These are phyloP conservation scores for Nemophila menziesii DNA, from an alignment of 257 asterid genomes.

Conservation along the genomic window DNA sequence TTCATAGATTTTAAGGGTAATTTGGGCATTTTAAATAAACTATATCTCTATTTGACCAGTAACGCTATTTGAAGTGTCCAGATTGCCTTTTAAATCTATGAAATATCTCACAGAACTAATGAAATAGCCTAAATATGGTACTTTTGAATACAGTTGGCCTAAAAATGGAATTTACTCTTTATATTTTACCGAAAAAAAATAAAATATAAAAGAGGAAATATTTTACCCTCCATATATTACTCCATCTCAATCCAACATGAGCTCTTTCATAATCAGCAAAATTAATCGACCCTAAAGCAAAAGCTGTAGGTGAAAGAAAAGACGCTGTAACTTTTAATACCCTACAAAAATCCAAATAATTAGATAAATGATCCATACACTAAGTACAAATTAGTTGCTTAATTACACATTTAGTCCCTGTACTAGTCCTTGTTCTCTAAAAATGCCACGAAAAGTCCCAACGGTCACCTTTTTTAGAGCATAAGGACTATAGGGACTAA, in stretches of 20 bases:
- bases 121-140: too few species aligned
- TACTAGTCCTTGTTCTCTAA: too few species aligned
- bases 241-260: slow-evolving; percentile 98
- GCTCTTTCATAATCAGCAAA: slow-evolving; percentile 99
- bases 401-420: too few species aligned
- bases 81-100: too few species aligned
- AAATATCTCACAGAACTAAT: too few species aligned
- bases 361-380: slow-evolving; percentile 15
- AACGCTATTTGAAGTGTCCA: too few species aligned
- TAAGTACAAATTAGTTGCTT: slow-evolving; percentile 10
- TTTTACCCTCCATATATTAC: slow-evolving; percentile 99
- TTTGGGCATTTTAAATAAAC: too few species aligned
- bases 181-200: slow-evolving; percentile 10
- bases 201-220: slow-evolving; percentile 22
- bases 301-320: slow-evolving; percentile 93
- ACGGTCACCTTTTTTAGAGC: too few species aligned
- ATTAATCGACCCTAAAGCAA: slow-evolving; percentile 95
- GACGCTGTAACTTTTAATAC: slow-evolving; percentile 75
- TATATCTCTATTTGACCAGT: slow-evolving; percentile 86
- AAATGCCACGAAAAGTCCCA: too few species aligned
- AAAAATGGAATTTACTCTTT: slow-evolving; percentile 69
- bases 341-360: slow-evolving; percentile 37
- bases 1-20: too few species aligned
- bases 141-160: too few species aligned
- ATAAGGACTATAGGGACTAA: too few species aligned